A percentile compares a stretch with the other conserved stretches of the same genome.
Conservation (phyloP, 2,329 filamentous ascomycete genomes). For the Fusarium concolor region DNA sequence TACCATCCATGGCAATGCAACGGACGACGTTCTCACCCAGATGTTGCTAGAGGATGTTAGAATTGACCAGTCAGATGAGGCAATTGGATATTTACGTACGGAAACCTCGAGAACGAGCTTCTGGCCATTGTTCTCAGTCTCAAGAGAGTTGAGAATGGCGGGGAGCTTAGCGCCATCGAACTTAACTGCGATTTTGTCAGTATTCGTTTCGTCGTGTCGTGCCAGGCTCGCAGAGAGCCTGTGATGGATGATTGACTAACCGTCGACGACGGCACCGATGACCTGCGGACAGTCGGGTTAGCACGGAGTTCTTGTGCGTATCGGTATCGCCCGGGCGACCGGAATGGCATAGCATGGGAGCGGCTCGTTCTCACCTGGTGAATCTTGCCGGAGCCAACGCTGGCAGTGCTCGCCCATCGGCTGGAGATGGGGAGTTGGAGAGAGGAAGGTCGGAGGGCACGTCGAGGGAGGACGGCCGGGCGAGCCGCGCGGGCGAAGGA, state of each 20-base stretch:
- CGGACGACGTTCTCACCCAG: constrained; percentile 98
- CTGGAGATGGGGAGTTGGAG: constrained; percentile 66
- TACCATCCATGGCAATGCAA: constrained; percentile 99
- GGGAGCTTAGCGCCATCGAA: constrained; percentile 95
- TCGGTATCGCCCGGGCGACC: constrained; percentile 40
- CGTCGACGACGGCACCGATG: constrained; percentile 99
- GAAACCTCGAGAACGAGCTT: constrained; percentile 97
- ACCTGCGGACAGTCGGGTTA: constrained; percentile 69
- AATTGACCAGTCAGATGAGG: constrained; percentile 17
- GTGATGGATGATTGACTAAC: constrained; percentile 66
- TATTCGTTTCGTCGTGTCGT: background rate
- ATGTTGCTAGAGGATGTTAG: constrained; percentile 83
- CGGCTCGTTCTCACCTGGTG: constrained; percentile 67
- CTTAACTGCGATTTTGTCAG: constrained; percentile 76
- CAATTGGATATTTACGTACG: constrained; percentile 66
- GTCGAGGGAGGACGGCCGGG: constrained; percentile 68
- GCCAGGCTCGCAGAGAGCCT: constrained; percentile 23
- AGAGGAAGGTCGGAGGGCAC: constrained; percentile 67
- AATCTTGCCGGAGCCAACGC: constrained; percentile 74
- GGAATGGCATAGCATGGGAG: constrained; percentile 25
- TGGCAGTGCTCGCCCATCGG: constrained; percentile 69
- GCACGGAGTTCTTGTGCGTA: constrained; percentile 25
- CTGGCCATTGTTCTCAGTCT: constrained; percentile 89
- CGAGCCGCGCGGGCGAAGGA: constrained; percentile 72
- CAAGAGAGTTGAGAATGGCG: constrained; percentile 96